Evolutionary conservation across 2,329 filamentous ascomycete genomes (phyloP).

Genomic region (Leptographium galeiforme): DNA sequence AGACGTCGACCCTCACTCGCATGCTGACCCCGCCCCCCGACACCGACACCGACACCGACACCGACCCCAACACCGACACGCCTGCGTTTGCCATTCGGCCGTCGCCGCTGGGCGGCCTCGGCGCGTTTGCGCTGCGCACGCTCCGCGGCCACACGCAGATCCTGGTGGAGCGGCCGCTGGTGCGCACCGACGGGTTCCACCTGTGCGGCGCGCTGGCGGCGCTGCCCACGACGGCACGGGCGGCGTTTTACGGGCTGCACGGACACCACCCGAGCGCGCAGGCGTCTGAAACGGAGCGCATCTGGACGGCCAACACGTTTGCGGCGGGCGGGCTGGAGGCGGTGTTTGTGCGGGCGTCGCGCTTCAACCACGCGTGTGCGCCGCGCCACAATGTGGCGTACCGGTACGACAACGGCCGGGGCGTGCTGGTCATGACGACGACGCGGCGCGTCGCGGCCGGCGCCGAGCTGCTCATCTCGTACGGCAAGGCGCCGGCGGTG

Average conservation of each 20-base stretch:
- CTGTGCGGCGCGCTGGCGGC: slow-evolving; percentile 23
- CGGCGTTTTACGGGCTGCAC: slow-evolving; percentile 25
- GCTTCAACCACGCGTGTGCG: slow-evolving; percentile 46
- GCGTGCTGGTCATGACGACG: slow-evolving; percentile 28
- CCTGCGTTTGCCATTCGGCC: slow-evolving; percentile 24
- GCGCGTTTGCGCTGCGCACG: slow-evolving; percentile 29
- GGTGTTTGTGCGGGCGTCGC: slow-evolving; percentile 26
- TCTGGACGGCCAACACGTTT: slow-evolving; percentile 18
- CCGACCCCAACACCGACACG: slow-evolving; percentile 16
- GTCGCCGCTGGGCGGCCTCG: slow-evolving; percentile 30
- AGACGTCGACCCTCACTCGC: too few relatives aligned
- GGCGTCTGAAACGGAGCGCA: slow-evolving; percentile 5
- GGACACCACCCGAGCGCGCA: slow-evolving; percentile 10
- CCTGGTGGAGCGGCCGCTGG: slow-evolving; percentile 29
- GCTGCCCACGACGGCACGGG: slow-evolving; percentile 18
- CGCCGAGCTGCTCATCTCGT: slow-evolving; percentile 13
- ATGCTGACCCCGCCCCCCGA: background rate
- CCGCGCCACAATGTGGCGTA: slow-evolving; percentile 30
- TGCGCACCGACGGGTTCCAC: slow-evolving; percentile 18
- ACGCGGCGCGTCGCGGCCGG: slow-evolving; percentile 4
- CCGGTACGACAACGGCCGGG: slow-evolving; percentile 20
- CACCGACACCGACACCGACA: background rate
- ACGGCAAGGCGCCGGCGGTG: slow-evolving; percentile 11
- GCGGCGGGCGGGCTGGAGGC: slow-evolving; percentile 7
- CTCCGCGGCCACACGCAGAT: slow-evolving; percentile 26